phyloP scores from a whole-genome alignment of 2,329 filamentous ascomycete species.

The Arachnopeziza araneosa region DNA sequence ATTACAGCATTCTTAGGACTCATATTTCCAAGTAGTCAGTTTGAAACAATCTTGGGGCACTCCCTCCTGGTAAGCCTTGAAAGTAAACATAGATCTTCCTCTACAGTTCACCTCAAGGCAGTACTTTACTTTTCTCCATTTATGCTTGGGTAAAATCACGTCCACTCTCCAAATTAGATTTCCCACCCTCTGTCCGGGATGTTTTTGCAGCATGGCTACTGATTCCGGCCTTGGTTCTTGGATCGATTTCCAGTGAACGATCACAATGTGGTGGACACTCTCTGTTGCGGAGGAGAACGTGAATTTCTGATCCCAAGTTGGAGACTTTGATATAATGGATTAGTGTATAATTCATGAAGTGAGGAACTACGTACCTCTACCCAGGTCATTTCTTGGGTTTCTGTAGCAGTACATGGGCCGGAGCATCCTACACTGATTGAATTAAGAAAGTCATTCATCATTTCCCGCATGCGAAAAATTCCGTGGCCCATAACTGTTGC shows the following conservation, averaged over 20 bases:
- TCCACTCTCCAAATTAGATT: not conserved
- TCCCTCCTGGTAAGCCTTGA: not conserved
- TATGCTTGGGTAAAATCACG: not conserved
- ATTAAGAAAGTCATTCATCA: not conserved
- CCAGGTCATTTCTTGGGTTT: not conserved
- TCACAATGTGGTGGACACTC: not conserved
- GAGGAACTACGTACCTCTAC: not conserved
- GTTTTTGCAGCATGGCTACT: not conserved
- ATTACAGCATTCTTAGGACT: no score
- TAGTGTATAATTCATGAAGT: not conserved
- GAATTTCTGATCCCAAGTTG: not conserved
- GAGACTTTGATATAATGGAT: not conserved
- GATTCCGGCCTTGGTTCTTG: not conserved
- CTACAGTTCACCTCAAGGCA: not conserved
- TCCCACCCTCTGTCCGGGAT: not conserved
- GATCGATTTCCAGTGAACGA: not conserved
- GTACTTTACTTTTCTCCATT: not conserved
- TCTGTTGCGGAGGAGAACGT: not conserved
- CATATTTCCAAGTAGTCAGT: no score
- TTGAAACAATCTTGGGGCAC: no score
- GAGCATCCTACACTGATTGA: not conserved
- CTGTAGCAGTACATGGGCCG: no score
- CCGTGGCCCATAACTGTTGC: not conserved
- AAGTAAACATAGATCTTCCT: not conserved
- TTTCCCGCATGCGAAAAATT: not conserved